These are phyloP conservation scores for Lantana camara DNA, from an alignment of 257 asterid genomes.

Conservation along the genomic window DNA sequence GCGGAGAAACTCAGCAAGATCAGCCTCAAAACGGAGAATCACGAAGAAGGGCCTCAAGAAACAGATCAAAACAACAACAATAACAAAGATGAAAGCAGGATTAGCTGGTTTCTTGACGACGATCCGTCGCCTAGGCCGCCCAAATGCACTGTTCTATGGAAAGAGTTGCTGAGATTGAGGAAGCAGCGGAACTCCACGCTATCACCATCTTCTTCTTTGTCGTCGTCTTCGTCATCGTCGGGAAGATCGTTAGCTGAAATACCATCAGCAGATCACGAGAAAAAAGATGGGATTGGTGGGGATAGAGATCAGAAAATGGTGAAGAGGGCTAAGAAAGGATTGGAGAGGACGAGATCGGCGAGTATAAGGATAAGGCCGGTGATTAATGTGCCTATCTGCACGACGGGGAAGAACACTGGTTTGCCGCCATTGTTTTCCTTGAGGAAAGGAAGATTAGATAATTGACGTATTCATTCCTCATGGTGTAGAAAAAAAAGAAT, in stretches of 20 bases:
- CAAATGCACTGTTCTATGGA: conserved; percentile 82
- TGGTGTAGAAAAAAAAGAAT: background rate
- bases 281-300: conserved; percentile 29
- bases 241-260: conserved; percentile 32
- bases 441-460: conserved; percentile 45
- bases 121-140: conserved; percentile 97
- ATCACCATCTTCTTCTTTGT: conserved; percentile 47
- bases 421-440: conserved; percentile 63
- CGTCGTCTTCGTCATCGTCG: conserved; percentile 52
- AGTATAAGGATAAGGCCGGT: conserved; percentile 71
- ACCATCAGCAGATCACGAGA: conserved; percentile 27
- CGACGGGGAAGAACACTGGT: conserved; percentile 47
- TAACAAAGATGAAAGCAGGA: conserved; percentile 40
- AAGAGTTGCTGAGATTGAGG: conserved; percentile 65
- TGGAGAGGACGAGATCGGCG: conserved; percentile 73
- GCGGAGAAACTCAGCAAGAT: conserved; percentile 57
- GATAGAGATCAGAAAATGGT: conserved; percentile 45
- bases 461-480: background rate
- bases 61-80: conserved; percentile 19
- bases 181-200: conserved; percentile 59
- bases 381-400: conserved; percentile 77
- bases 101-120: conserved; percentile 82
- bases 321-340: conserved; percentile 60
- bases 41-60: conserved; percentile 10
- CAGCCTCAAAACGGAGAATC: conserved; percentile 35